phyloP scores from a whole-genome alignment of 1,284 basidiomycete species.

The Cryptococcus sp. region DNA sequence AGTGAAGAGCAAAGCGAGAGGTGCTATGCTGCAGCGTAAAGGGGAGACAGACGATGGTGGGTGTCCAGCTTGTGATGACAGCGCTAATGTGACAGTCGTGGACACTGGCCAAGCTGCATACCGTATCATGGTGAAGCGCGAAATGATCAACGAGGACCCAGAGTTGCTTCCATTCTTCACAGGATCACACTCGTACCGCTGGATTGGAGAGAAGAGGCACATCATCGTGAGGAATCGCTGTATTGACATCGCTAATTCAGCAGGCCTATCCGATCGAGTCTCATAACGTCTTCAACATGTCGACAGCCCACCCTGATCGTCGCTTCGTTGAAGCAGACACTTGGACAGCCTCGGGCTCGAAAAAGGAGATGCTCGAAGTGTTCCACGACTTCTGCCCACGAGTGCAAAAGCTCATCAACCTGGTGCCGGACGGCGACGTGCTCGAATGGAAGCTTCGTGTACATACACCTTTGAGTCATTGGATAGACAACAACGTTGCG shows the following conservation, averaged over 20 bases:
- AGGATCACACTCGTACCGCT: conserved; percentile 43
- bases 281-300: conserved; percentile 50
- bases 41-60: conserved; percentile 45
- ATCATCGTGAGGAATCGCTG: conserved; percentile 40
- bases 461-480: conserved; percentile 43
- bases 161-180: conserved; percentile 49
- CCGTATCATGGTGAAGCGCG: conserved; percentile 48
- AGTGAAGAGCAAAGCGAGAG: conserved; percentile 45
- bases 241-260: not conserved
- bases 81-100: conserved; percentile 24
- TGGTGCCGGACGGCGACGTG: conserved; percentile 48
- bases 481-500: conserved; percentile 42
- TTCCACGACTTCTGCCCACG: conserved; percentile 50
- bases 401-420: conserved; percentile 47
- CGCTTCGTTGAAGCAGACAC: conserved; percentile 44
- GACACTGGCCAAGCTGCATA: conserved; percentile 54
- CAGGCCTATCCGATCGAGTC: conserved; percentile 49
- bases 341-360: conserved; percentile 49
- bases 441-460: conserved; percentile 52
- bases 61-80: not conserved
- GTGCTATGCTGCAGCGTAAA: conserved; percentile 39
- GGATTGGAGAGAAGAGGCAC: conserved; percentile 51
- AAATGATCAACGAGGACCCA: conserved; percentile 45
- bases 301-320: conserved; percentile 50
- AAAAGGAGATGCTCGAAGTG: conserved; percentile 46